Base-by-base conservation (phyloP, 2,329 filamentous ascomycete species). In the Diaporthe capsici region DNA sequence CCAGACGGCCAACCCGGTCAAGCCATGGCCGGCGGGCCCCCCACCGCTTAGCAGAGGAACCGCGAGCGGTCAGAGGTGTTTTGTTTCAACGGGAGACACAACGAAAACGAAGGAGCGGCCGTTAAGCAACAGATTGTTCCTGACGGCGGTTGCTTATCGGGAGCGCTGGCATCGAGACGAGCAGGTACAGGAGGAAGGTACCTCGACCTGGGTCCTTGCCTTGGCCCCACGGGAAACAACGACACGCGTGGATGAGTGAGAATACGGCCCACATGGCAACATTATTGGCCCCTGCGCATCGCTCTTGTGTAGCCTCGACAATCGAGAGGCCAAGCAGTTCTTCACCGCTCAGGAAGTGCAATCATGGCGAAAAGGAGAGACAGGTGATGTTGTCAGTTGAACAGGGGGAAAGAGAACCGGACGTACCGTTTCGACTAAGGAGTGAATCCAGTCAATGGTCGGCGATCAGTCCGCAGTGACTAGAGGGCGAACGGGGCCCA, bases 371-470 rank as follows among this genome's bases (percentile, higher is more conserved):
- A 68, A 49, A 60, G 31, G 58, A 42, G 34, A 22, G n/a, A 49
- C 7, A 44, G 22, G 51, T 31, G 31, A 51, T 39, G 37, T 60
- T 17, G 34, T 58, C 61, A 44, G 49, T 37, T 42, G 37, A 37
- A 63, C 55, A 60, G 37, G 60, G 34, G 34, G 7, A 25, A 55
- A 8, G 44, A 22, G 17, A 34, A 22, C 47, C 37, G 47, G 57
- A 77, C 76, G 63, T 77, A 77, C 76, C 73, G 71, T 53, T 51
- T 71, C 28, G 61, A 60, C 70, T 73, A 67, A 65, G 42, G 25
- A 34, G 31, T 73, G 57, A 58, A 60, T 73, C 70, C 61, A 47
- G 65, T 72, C 63, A 71, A 58, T 53, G 47, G 68, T 47, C 53
- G 39, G 71, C 44, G 39, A 65, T 68, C 65, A 68, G 34, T 47